Evolutionary conservation across 805 yeast genomes (phyloP).

Genomic region (Nakazawaea ambrosiae): DNA sequence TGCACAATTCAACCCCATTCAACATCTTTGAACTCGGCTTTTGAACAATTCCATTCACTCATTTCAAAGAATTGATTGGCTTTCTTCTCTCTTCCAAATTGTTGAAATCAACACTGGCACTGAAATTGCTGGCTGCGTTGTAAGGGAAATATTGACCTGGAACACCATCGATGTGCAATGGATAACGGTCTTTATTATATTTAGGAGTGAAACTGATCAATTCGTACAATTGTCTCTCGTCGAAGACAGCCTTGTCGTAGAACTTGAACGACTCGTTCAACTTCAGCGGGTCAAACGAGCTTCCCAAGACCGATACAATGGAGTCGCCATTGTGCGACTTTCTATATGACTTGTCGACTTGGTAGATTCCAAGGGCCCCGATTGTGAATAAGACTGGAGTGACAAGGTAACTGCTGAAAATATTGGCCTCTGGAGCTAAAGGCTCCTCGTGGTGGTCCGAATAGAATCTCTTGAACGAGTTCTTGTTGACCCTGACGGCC

Average conservation of each 20-base stretch:
- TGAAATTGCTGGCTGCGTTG: conserved; percentile 21
- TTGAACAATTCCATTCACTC: neutral
- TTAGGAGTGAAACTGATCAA: conserved; percentile 11
- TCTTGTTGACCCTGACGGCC: neutral
- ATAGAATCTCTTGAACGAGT: conserved; percentile 7
- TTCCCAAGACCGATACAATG: conserved; percentile 7
- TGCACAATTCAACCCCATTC: neutral
- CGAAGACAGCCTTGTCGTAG: conserved; percentile 2
- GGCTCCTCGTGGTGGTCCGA: conserved; percentile 15
- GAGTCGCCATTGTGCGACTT: conserved; percentile 31
- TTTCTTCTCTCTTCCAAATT: conserved; percentile 25
- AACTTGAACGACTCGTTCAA: neutral
- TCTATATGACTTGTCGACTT: conserved; percentile 42
- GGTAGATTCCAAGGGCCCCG: conserved; percentile 35
- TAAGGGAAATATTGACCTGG: conserved; percentile 21
- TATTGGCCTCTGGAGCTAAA: conserved; percentile 21
- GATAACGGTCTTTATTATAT: conserved; percentile 10
- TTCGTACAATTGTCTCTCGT: conserved; percentile 6
- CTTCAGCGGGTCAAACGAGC: neutral
- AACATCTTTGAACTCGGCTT: no score
- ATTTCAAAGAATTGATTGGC: conserved; percentile 18
- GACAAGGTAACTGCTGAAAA: conserved; percentile 20
- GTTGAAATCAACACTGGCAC: conserved; percentile 20
- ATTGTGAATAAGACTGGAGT: conserved; percentile 15
- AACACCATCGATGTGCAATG: conserved; percentile 19